Base-by-base conservation (phyloP, 768 basidiomycete genomes). In the Russula sp. region DNA sequence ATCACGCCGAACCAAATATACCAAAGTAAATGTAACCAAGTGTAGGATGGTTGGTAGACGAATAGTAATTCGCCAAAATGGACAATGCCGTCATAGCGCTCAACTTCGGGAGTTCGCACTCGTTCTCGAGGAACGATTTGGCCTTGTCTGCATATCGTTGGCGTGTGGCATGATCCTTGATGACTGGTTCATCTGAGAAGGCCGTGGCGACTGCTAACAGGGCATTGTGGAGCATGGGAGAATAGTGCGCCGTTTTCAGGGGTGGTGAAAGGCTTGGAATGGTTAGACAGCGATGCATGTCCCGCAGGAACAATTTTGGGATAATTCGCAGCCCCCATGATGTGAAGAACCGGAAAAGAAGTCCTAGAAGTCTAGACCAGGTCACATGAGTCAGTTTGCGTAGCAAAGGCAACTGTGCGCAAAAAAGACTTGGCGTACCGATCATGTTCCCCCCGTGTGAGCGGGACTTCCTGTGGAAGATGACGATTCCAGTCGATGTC, bases 151-250 rank as follows among this genome's bases (percentile, higher is more conserved):
- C 77, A 66, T 75, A 80, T 36, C 64, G 52, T 34, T 59, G 66
- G n/a, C 79, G 71, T 6, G 72, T 71, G 11, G 65, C 67, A 7
- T 71, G 66, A 28, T 71, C 62, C 26, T 71, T 72, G 22, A 79
- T 70, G n/a, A 65, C 44, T 3, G 75, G 73, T 20, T 79, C 75
- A 65, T 79, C 77, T 36, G 75, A 71, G 60, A 73, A 78, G 14
- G 75, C 75, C 3, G 76, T 70, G 9, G 76, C 78, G 55, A 81
- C 75, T 16, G 75, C 78, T 50, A 89, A 73, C 3, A 87, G 77
- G 1, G 86, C 79, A 67, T 89, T 89, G 74, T 89, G 88, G 9
- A 89, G 77, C 81, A 89, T 84, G 0, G 87, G 85, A 2, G 85
- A 87, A 72, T 89, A 89, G 67, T 88, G 85, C 2, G 82, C 73